Conservation (phyloP, 331 rosid genomes). For the Pyrus hybrid region DNA sequence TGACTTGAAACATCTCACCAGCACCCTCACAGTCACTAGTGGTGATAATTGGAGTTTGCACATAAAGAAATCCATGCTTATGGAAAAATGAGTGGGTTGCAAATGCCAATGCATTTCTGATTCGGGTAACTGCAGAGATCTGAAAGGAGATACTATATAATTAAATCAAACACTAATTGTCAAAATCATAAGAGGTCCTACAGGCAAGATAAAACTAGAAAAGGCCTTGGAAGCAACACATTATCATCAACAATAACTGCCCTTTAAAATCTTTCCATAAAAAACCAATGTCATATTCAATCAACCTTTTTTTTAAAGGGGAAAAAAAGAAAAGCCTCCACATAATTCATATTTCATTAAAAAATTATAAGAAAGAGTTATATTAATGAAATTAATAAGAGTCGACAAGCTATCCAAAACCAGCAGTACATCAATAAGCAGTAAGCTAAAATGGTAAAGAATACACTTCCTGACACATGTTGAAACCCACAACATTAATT, state of each 20-base stretch:
- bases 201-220: neutral
- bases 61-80: conserved; percentile 68
- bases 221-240: neutral
- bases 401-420: neutral
- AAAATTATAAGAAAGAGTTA: neutral
- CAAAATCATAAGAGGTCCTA: neutral
- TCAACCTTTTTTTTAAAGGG: neutral
- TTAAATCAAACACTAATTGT: neutral
- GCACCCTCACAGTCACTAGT: conserved; percentile 99
- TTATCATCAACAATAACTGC: neutral
- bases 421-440: neutral
- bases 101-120: conserved; percentile 75
- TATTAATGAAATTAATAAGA: neutral
- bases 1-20: conserved; percentile 99
- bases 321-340: neutral
- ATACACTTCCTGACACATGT: neutral
- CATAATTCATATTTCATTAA: neutral
- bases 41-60: conserved; percentile 89
- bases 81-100: conserved; percentile 84
- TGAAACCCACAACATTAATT: neutral
- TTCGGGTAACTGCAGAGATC: conserved; percentile 88
- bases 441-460: neutral
- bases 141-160: conserved; percentile 6
- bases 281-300: neutral
- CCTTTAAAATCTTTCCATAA: neutral